phyloP scores from a whole-genome alignment of 2,329 filamentous ascomycete genomes.

The Laburnicola sp. region DNA sequence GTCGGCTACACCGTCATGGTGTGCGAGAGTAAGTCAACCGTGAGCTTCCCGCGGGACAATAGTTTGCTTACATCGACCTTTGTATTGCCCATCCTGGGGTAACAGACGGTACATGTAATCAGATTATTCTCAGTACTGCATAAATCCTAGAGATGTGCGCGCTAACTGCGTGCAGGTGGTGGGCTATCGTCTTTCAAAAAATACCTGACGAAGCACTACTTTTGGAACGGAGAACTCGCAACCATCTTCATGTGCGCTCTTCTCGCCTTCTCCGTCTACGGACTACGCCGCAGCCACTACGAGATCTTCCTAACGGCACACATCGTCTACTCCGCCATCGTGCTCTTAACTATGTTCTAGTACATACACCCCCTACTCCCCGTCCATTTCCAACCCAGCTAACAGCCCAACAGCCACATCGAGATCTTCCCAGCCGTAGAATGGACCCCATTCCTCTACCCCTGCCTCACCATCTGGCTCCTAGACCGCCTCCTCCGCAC shows the following conservation, averaged over 20 bases:
- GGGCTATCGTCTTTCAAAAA: slow-evolving; percentile 47
- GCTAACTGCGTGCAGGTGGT: not conserved
- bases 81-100: too few relatives aligned
- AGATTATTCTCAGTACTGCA: too few relatives aligned
- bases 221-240: slow-evolving; percentile 55
- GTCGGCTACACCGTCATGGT: slow-evolving; percentile 60
- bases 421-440: slow-evolving; percentile 54
- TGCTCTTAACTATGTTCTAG: slow-evolving; percentile 57
- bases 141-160: not conserved
- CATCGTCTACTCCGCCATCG: slow-evolving; percentile 47
- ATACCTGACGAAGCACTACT: slow-evolving; percentile 52
- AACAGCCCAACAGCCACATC: slow-evolving; percentile 47
- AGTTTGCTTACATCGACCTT: too few relatives aligned
- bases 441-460: slow-evolving; percentile 57
- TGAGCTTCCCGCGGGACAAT: too few relatives aligned
- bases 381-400: slow-evolving; percentile 16
- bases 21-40: slow-evolving; percentile 26
- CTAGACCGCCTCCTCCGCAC: slow-evolving; percentile 54
- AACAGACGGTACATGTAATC: too few relatives aligned
- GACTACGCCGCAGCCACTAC: slow-evolving; percentile 56
- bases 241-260: slow-evolving; percentile 51
- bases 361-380: slow-evolving; percentile 41
- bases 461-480: slow-evolving; percentile 55
- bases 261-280: slow-evolving; percentile 55
- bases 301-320: slow-evolving; percentile 49